Percentiles rank a stretch among this genome's conserved stretches.
Conservation (phyloP, 176 grass and related monocot species). For the Tillandsia fasciculata region DNA sequence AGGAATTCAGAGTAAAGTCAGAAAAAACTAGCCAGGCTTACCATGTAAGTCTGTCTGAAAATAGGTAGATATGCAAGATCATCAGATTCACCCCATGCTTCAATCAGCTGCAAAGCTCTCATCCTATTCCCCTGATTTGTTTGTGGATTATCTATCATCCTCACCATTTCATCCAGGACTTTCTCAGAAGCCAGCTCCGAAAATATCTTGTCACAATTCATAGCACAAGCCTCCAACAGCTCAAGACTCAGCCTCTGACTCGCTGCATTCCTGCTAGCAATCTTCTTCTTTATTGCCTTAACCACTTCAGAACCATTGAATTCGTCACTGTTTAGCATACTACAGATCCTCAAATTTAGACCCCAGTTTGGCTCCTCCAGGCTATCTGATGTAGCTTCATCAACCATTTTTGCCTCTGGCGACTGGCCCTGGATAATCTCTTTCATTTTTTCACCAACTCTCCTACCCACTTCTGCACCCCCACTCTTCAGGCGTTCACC, state of each 20-base stretch:
- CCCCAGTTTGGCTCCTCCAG: slow-evolving; percentile 30
- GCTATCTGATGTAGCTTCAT: slow-evolving; percentile 22
- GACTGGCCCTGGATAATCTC: slow-evolving; percentile 32
- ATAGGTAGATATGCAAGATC: slow-evolving; percentile 27
- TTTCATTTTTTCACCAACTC: slow-evolving; percentile 31
- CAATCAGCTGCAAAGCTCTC: slow-evolving; percentile 25
- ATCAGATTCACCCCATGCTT: slow-evolving; percentile 34
- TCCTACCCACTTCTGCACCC: slow-evolving; percentile 24
- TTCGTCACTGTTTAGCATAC: slow-evolving; percentile 23
- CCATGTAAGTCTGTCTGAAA: slow-evolving; percentile 31
- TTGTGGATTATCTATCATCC: slow-evolving; percentile 34
- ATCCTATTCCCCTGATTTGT: slow-evolving; percentile 15
- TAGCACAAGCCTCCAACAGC: slow-evolving; percentile 26
- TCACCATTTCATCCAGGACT: slow-evolving; percentile 31
- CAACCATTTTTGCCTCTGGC: slow-evolving; percentile 30
- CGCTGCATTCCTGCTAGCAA: slow-evolving; percentile 9
- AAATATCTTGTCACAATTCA: slow-evolving; percentile 36
- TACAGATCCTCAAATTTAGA: slow-evolving; percentile 28
- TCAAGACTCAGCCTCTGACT: slow-evolving; percentile 19
- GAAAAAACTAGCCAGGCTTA: slow-evolving; percentile 4
- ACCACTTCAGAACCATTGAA: slow-evolving; percentile 22
- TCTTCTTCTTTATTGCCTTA: slow-evolving; percentile 30
- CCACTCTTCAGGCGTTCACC: slow-evolving; percentile 25
- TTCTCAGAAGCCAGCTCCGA: slow-evolving; percentile 35
- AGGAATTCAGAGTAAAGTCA: neutral